These are phyloP conservation scores for Moesziomyces sp. DNA, from an alignment of 1,284 basidiomycete genomes.

Conservation along the genomic window DNA sequence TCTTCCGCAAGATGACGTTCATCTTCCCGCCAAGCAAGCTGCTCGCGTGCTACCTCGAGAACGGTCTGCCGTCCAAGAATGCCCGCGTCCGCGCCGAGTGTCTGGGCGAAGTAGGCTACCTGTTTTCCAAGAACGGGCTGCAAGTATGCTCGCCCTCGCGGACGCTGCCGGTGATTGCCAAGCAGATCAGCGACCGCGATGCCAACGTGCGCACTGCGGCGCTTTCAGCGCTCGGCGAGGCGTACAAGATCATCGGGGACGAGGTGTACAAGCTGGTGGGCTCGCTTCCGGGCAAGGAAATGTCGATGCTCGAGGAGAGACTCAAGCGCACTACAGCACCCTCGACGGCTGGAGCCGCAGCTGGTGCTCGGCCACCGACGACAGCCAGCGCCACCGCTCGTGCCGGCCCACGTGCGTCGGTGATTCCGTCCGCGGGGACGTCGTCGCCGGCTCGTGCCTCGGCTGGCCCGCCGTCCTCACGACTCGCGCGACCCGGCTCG, in stretches of 20 bases:
- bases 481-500: slow-evolving; percentile 39
- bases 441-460: slow-evolving; percentile 30
- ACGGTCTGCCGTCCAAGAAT: slow-evolving; percentile 84
- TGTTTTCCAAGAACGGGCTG: slow-evolving; percentile 85
- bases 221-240: slow-evolving; percentile 82
- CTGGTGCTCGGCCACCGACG: slow-evolving; percentile 12
- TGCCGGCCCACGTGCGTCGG: slow-evolving; percentile 29
- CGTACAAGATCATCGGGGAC: slow-evolving; percentile 84
- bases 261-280: slow-evolving; percentile 85
- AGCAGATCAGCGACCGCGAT: slow-evolving; percentile 88
- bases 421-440: slow-evolving; percentile 19
- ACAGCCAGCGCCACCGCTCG: slow-evolving; percentile 8
- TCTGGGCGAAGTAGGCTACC: slow-evolving; percentile 80
- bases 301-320: slow-evolving; percentile 88
- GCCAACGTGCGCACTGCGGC: slow-evolving; percentile 85
- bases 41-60: slow-evolving; percentile 73
- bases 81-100: slow-evolving; percentile 88
- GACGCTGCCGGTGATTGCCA: slow-evolving; percentile 81
- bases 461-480: slow-evolving; percentile 32
- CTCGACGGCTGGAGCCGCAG: slow-evolving; percentile 6
- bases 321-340: slow-evolving; percentile 77
- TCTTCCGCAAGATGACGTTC: slow-evolving; percentile 68
- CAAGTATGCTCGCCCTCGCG: slow-evolving; percentile 78
- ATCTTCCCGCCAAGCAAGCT: slow-evolving; percentile 86
- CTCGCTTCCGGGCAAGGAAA: slow-evolving; percentile 82